A percentile compares a stretch with the other conserved stretches of the same genome.
phyloP scores from a whole-genome alignment of 2,329 filamentous ascomycete genomes.

The Periconia sp. region DNA sequence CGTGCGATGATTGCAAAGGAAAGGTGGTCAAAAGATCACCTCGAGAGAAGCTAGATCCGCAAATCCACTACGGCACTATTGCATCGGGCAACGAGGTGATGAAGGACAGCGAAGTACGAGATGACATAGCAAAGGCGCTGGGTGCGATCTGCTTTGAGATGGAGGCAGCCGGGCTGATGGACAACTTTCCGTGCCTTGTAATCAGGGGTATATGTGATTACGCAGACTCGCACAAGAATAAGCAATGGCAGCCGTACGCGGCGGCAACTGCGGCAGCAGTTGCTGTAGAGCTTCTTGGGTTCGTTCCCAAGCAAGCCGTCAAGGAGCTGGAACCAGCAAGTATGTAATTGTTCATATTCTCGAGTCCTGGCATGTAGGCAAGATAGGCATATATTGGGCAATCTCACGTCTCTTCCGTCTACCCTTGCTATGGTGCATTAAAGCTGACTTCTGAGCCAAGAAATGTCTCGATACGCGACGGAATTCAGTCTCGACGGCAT shows the following conservation, averaged over 20 bases:
- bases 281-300: slow-evolving; percentile 16
- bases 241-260: slow-evolving; percentile 16
- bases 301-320: not conserved
- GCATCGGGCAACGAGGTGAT: slow-evolving; percentile 6
- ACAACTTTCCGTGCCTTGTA: slow-evolving; percentile 17
- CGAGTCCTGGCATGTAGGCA: too few species aligned
- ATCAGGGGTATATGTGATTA: slow-evolving; percentile 21
- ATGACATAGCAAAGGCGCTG: slow-evolving; percentile 7
- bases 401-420: too few species aligned
- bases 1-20: slow-evolving; percentile 5
- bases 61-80: slow-evolving; percentile 5
- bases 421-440: not conserved
- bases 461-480: not conserved
- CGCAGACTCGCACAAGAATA: slow-evolving; percentile 19
- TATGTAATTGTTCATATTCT: not conserved
- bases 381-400: too few species aligned
- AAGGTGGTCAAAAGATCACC: slow-evolving; percentile 1
- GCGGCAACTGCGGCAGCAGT: slow-evolving; percentile 14
- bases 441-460: not conserved
- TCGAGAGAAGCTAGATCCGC: not conserved
- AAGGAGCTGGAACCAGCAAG: slow-evolving; percentile 3
- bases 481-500: slow-evolving; percentile 11
- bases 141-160: slow-evolving; percentile 13
- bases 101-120: slow-evolving; percentile 3
- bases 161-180: slow-evolving; percentile 20